Base-by-base conservation (phyloP, 2,329 filamentous ascomycete species). In the Pseudogymnoascus sp. region DNA sequence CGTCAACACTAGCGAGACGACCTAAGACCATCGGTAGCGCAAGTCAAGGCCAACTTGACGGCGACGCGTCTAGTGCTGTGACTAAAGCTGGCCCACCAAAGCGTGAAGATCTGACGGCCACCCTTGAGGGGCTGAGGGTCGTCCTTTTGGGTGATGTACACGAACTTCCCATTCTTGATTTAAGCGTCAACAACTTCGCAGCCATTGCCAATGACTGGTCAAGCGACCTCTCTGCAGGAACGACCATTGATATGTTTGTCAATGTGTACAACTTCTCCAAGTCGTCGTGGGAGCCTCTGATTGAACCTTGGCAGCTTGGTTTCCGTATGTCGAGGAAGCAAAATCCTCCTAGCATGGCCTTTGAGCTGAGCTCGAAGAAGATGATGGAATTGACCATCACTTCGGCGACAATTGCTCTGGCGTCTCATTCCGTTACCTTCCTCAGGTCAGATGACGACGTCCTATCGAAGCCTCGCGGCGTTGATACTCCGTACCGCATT, bases 261-360 rank as follows among this genome's bases (percentile, higher is more conserved):
- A 99, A 97, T 71, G 88, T 99, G 25, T 99, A 96, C 80, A 99
- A 99, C 76, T 99, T 99, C 77, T 95, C 95, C 12, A 99, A 99
- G 75, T 99, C 95, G 0, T 91, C 92, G 3, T 99, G 95, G 95
- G 95, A 99, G 74, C 95, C 95, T 2, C 78, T 99, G 36, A 86
- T 99, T 25, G 95, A 99, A 74, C 96, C 96, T 6, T 99, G 95
- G 95, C 87, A 93, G 68, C 81, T 97, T n/a, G 92, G 92, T 1
- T 86, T 99, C 68, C 91, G 96, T 66, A 85, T 97, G 73, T 87
- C 90, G 0, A 93, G 88, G 69, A 88, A 95, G 64, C 82, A 86
- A 25, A 83, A 85, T 43, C 90, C 88, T 0, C 90, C 93, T 38
- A 81, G 89, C 61, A 78, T 97, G 65, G 89, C 91, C 0, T 81